phyloP scores from a whole-genome alignment of 2,329 filamentous ascomycete genomes.

The Raffaelea albimanens region DNA sequence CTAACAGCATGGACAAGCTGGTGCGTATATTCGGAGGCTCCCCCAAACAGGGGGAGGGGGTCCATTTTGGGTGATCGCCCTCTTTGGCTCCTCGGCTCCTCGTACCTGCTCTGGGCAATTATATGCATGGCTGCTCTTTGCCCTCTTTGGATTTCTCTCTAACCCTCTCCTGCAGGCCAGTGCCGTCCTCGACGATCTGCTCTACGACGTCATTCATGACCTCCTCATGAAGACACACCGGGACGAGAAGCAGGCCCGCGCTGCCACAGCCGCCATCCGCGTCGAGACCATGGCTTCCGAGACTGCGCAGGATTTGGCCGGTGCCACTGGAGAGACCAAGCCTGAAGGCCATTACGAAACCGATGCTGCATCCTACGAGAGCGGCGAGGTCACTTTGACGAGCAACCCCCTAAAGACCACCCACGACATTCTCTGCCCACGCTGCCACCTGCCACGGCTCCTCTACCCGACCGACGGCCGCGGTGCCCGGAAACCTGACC shows the following conservation, averaged over 20 bases:
- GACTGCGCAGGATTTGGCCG: slow-evolving; percentile 34
- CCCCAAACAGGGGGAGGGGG: too few species aligned
- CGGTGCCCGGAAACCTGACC: slow-evolving; percentile 55
- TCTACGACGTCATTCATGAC: slow-evolving; percentile 70
- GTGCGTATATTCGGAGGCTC: slow-evolving; percentile 32
- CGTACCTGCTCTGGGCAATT: not conserved
- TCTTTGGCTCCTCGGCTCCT: not conserved
- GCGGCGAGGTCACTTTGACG: slow-evolving; percentile 58
- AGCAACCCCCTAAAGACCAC: slow-evolving; percentile 65
- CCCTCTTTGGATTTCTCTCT: not conserved
- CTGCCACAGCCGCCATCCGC: slow-evolving; percentile 52
- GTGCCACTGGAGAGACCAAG: slow-evolving; percentile 41
- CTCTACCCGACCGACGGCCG: slow-evolving; percentile 64
- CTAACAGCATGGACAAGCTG: slow-evolving; percentile 46
- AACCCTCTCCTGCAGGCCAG: slow-evolving; percentile 31
- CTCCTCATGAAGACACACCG: slow-evolving; percentile 66
- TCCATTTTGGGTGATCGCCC: not conserved
- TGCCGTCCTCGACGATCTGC: slow-evolving; percentile 61
- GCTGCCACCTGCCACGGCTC: slow-evolving; percentile 65
- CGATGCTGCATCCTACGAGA: slow-evolving; percentile 60
- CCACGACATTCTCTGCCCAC: slow-evolving; percentile 61
- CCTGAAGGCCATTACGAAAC: slow-evolving; percentile 53
- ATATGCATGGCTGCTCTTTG: not conserved
- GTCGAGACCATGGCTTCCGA: slow-evolving; percentile 54
- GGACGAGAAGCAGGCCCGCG: slow-evolving; percentile 67